Evolutionary conservation across 345 rosid genomes (phyloP).

Genomic region (Brassica incana): DNA sequence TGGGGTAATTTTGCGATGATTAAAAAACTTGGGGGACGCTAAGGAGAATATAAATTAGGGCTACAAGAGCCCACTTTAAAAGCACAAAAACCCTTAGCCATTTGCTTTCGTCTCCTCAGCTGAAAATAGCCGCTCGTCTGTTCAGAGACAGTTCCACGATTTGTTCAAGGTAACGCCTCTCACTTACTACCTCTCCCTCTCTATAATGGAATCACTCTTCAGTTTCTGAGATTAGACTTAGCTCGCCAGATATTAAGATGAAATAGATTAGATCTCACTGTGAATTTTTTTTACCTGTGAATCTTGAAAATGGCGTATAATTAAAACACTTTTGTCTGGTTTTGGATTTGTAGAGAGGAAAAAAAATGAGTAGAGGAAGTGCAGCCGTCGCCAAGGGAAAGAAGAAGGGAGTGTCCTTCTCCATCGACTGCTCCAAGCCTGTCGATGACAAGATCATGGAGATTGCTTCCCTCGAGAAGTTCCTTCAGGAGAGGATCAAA

Average conservation of each 20-base stretch:
- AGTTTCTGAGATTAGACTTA: background rate
- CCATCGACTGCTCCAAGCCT: slow-evolving; percentile 46
- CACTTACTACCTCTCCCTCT: background rate
- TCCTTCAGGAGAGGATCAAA: slow-evolving; percentile 81
- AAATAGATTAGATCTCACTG: slow-evolving; percentile 4
- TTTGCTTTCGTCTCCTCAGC: slow-evolving; percentile 13
- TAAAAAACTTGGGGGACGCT: background rate
- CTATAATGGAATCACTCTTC: background rate
- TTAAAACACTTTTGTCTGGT: background rate
- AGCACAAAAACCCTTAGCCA: slow-evolving; percentile 20
- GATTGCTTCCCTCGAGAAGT: slow-evolving; percentile 74
- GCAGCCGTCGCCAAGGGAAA: slow-evolving; percentile 44
- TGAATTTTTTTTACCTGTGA: background rate
- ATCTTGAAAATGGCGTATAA: background rate
- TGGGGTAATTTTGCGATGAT: background rate
- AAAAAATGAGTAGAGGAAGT: slow-evolving; percentile 43
- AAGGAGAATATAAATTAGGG: slow-evolving; percentile 19
- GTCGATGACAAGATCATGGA: slow-evolving; percentile 58
- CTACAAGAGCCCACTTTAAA: slow-evolving; percentile 20
- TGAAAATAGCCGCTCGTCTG: slow-evolving; percentile 32
- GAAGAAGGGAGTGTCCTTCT: slow-evolving; percentile 45
- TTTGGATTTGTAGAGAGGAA: slow-evolving; percentile 16
- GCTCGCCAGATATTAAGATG: background rate
- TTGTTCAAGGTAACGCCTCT: slow-evolving; percentile 25
- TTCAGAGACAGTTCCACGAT: slow-evolving; percentile 15